These are phyloP conservation scores for Aspergillus pseudoglaucus DNA, from an alignment of 2,329 filamentous ascomycete species.

Conservation along the genomic window DNA sequence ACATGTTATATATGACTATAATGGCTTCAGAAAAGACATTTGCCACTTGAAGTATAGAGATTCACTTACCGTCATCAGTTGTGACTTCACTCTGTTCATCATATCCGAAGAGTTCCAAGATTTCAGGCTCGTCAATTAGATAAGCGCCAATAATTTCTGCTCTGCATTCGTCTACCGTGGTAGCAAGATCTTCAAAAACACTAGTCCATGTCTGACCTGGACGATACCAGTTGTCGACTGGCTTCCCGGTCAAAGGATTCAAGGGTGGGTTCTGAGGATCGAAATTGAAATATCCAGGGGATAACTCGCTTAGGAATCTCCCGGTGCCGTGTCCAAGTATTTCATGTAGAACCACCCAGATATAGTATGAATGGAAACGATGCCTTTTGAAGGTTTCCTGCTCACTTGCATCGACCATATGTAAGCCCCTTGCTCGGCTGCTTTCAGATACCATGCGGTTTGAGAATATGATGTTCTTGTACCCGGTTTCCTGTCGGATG, in stretches of 20 bases:
- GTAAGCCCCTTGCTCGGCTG: slow-evolving; percentile 7
- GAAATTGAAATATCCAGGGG: slow-evolving; percentile 40
- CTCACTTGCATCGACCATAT: slow-evolving; percentile 8
- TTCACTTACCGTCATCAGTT: slow-evolving; percentile 8
- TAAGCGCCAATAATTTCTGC: slow-evolving; percentile 40
- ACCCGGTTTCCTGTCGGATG: slow-evolving; percentile 74
- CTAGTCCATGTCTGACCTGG: slow-evolving; percentile 59
- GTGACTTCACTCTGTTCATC: slow-evolving; percentile 1
- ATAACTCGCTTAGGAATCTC: slow-evolving; percentile 53
- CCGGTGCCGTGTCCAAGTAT: slow-evolving; percentile 60
- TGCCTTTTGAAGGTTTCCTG: slow-evolving; percentile 5
- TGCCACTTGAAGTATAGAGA: background rate
- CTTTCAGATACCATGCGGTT: slow-evolving; percentile 39
- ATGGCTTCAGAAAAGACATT: slow-evolving; percentile 22
- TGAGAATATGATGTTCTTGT: slow-evolving; percentile 73
- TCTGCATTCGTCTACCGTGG: slow-evolving; percentile 54
- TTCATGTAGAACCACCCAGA: slow-evolving; percentile 42
- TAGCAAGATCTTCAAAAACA: slow-evolving; percentile 54
- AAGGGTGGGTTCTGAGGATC: slow-evolving; percentile 51
- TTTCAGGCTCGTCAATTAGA: slow-evolving; percentile 39
- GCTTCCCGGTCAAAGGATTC: slow-evolving; percentile 49
- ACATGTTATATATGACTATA: slow-evolving; percentile 37
- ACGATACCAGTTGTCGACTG: slow-evolving; percentile 50
- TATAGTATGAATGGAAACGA: slow-evolving; percentile 16
- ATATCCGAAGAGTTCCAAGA: slow-evolving; percentile 37